A percentile compares a stretch with the other conserved stretches of the same genome.
Conservation (phyloP, 2,329 filamentous ascomycete species). For the Pleomassaria siparia region DNA sequence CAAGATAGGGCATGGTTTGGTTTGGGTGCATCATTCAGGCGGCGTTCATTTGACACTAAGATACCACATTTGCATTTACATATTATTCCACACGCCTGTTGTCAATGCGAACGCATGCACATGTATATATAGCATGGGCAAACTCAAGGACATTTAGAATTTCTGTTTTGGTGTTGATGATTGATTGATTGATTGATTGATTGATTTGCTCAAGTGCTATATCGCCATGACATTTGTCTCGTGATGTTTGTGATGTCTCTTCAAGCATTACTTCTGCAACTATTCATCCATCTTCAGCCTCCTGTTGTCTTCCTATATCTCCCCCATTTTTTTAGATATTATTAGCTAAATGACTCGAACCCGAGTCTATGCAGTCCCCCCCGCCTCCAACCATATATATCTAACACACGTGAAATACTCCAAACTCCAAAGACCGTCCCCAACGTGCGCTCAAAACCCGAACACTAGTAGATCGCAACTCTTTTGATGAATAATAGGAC, state of each 20-base stretch:
- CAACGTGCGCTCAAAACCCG: neutral
- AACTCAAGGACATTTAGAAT: no score
- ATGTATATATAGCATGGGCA: no score
- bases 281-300: neutral
- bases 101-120: neutral
- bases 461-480: neutral
- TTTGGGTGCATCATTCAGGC: no score
- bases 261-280: neutral
- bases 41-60: neutral
- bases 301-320: neutral
- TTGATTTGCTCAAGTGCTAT: neutral
- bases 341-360: neutral
- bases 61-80: neutral
- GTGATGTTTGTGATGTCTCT: neutral
- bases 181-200: neutral
- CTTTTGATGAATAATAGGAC: constrained; percentile 2
- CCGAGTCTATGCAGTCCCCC: neutral
- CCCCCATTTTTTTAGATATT: neutral
- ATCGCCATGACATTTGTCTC: neutral
- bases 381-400: neutral
- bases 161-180: neutral
- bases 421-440: constrained; percentile 1
- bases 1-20: neutral
- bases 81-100: neutral
- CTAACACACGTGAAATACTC: neutral